Evolutionary conservation across 1,284 basidiomycete genomes (phyloP).

Genomic region (Lignosus rhinocerotis): DNA sequence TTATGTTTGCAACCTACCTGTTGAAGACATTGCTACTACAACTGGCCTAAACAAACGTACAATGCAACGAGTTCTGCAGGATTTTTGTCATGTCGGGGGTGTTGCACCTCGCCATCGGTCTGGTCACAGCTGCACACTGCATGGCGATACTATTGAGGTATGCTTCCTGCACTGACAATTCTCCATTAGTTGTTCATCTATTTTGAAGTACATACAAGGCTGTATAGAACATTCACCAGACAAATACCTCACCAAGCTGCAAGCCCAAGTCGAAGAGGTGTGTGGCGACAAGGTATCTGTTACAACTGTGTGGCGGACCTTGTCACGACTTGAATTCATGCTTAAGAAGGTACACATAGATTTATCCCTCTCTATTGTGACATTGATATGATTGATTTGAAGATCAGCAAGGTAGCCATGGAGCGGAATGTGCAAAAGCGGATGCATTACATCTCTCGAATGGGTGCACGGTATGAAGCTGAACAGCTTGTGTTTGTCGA

Average conservation of each 20-base stretch:
- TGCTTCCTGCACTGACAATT: neutral
- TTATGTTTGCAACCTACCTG: too few species aligned
- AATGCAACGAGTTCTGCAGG: neutral
- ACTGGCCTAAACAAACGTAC: too few species aligned
- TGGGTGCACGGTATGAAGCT: slow-evolving; percentile 26
- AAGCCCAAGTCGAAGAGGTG: neutral
- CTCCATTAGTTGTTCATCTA: neutral
- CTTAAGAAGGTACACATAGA: neutral
- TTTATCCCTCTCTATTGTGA: too few species aligned
- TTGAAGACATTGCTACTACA: too few species aligned
- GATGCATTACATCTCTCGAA: slow-evolving; percentile 21
- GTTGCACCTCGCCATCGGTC: neutral
- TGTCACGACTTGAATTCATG: neutral
- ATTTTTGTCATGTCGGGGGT: neutral
- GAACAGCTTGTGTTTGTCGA: slow-evolving; percentile 38
- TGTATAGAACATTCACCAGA: neutral
- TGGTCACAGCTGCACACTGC: neutral
- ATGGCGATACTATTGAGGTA: neutral
- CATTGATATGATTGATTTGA: neutral
- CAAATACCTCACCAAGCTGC: neutral
- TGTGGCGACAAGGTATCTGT: neutral
- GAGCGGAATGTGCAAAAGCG: slow-evolving; percentile 27
- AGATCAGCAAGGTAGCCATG: neutral
- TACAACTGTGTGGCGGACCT: neutral
- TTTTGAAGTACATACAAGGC: neutral